phyloP scores from a whole-genome alignment of 805 yeast species.

The Grigorovia transvaalensis region DNA sequence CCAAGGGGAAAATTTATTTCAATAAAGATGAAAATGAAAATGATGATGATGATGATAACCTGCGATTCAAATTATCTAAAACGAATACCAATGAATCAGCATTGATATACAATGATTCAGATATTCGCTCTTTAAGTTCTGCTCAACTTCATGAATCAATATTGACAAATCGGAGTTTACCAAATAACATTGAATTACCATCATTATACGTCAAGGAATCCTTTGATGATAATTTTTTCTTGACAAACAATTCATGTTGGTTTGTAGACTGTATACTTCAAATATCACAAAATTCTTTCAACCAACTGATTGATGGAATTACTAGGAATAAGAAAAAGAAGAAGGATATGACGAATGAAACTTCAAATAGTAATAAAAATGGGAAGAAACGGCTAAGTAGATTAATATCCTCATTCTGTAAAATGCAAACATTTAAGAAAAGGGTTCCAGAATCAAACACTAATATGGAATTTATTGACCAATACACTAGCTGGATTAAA shows the following conservation, averaged over 20 bases:
- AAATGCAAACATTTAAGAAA: constrained; percentile 1
- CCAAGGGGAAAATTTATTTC: not conserved
- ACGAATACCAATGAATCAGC: not conserved
- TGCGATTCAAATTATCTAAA: not conserved
- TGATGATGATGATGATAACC: not conserved
- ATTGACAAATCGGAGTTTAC: constrained; percentile 19
- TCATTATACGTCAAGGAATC: constrained; percentile 17
- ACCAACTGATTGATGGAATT: not conserved
- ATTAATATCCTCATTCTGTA: constrained; percentile 16
- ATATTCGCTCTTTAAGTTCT: not conserved
- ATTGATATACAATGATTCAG: not conserved
- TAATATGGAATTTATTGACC: constrained; percentile 17
- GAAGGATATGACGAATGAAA: not conserved
- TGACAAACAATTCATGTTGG: constrained; percentile 16
- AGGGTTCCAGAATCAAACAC: not conserved
- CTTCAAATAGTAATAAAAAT: not conserved
- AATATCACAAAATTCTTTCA: constrained; percentile 4
- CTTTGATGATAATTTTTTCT: constrained; percentile 13
- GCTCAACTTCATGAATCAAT: not conserved
- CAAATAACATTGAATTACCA: constrained; percentile 16
- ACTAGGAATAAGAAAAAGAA: not conserved
- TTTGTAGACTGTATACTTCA: constrained; percentile 16
- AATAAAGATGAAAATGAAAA: too few relatives aligned
- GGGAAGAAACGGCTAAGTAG: not conserved
- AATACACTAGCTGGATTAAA: constrained; percentile 13